Base-by-base conservation (phyloP, 139 green algal genomes). In the Chlamydomonas sp. region DNA sequence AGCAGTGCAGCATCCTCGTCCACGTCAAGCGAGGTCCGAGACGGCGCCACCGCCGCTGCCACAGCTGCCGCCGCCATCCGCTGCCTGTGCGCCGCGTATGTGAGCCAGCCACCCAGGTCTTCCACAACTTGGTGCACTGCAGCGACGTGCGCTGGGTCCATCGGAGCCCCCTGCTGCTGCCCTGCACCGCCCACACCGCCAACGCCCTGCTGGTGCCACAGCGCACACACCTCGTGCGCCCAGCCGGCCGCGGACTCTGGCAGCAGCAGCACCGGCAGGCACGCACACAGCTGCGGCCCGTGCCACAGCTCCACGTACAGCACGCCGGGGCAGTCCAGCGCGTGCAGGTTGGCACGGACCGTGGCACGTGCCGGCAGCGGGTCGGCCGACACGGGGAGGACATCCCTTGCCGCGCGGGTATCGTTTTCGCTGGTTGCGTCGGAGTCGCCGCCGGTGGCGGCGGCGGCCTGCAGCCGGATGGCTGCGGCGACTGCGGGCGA, bases 291-390 rank as follows among this genome's bases (percentile, higher is more conserved):
- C 75, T 82, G 75, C 75, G 84, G 84, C 5, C 84, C 84, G 18
- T 88, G 84, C 84, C 84, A 88, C 5, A 88, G 64, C 84, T 88
- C 84, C 84, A 88, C 84, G 64, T 88, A 88, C 17, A 88, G 64
- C 75, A 88, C 63, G 4, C 75, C 75, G 9, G 84, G 84, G 63
- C 63, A 83, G 57, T 75, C 57, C 63, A 88, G 84, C 16, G 12
- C 84, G 18, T 49, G 12, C 75, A 88, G 73, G 62, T 62, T 62
- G 4, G 83, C 63, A 10, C 83, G 83, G 2, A 87, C 83, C 17
- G 71, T 87, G 10, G 83, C 83, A 4, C 18, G 59, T 3, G 73
- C 72, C 8, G 83, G 73, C 83, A 87, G 83, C 63, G 63, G 83
- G 59, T 18, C 71, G 1, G 5, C 78, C 31, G 62, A 62, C 16